Base-by-base conservation (phyloP, 148 eudicot species). In the Vaccinium macrocarpon region DNA sequence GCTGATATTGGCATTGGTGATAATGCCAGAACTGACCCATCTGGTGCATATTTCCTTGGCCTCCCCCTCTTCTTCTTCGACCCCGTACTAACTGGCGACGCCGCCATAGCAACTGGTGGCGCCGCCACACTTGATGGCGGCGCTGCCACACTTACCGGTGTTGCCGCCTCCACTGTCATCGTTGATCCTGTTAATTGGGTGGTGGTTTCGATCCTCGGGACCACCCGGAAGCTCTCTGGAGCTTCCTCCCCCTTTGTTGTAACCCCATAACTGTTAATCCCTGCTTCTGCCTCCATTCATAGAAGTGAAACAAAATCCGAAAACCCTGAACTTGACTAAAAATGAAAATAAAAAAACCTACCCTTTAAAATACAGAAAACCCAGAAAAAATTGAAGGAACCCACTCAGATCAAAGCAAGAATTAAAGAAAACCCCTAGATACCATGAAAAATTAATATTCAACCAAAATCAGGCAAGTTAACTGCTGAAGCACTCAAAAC, bases 1-100 rank as follows among this genome's bases (percentile, higher is more conserved):
- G 99, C 95, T 9, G 99, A 96, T 79, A 96, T 96, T 7, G 98
- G 98, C 97, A 92, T 92, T 21, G 98, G 99, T 9, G 97, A 94
- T 87, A 96, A 85, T 49, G 99, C 90, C 29, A 81, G 81, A 56
- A 74, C 84, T 50, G 90, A 70, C 19, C 98, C 99, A 84, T 92
- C 97, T 51, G 90, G 89, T 35, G 92, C 94, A 86, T 94, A 94
- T 86, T 94, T 96, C 84, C 98, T 93, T 51, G 98, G 99, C 88
- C 98, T 92, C 21, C 98, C 99, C 87, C 94, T 94, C 84, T 89
- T 96, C 90, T 92, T 94, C 90, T 86, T 91, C 84, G 27, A 23
- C 76, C 80, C 91, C 76, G 89, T 73, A 21, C 84, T 70, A 68
- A 82, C 86, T n/a, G 90, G 92, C 32, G 89, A 84, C 38, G 86